Evolutionary conservation across 371 early-diverging fungal genomes (phyloP).

Genomic region (Syncephalis plumigaleata): DNA sequence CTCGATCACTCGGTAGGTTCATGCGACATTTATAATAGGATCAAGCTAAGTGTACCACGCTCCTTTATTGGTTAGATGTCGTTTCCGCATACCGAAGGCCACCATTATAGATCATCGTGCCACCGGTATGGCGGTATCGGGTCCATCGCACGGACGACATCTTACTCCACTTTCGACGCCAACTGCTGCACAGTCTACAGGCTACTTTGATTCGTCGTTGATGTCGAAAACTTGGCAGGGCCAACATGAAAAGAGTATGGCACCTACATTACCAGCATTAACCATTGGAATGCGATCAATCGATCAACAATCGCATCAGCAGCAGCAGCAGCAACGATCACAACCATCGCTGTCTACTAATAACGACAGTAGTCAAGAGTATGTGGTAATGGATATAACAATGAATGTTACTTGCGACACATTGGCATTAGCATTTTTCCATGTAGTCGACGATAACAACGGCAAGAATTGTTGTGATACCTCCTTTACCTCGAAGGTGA

Average conservation of each 20-base stretch:
- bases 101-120: not conserved
- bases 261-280: not conserved
- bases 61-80: not conserved
- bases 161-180: not conserved
- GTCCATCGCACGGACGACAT: not conserved
- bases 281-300: not conserved
- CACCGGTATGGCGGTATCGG: not conserved
- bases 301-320: not conserved
- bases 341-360: not conserved
- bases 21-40: too few relatives aligned
- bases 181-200: not conserved
- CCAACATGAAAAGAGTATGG: not conserved
- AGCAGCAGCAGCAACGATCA: too few relatives aligned
- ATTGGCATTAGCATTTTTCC: slow-evolving; percentile 28
- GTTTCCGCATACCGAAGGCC: not conserved
- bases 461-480: too few relatives aligned
- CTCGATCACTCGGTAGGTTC: slow-evolving; percentile 30
- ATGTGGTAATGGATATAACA: slow-evolving; percentile 26
- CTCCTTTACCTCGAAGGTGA: too few relatives aligned
- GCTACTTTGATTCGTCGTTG: not conserved
- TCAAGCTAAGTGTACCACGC: too few relatives aligned
- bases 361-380: slow-evolving; percentile 14
- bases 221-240: not conserved
- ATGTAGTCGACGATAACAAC: slow-evolving; percentile 3
- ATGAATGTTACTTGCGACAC: slow-evolving; percentile 29